Evolutionary conservation across 2,329 filamentous ascomycete genomes (phyloP).

Genomic region (Fusarium beomiforme): DNA sequence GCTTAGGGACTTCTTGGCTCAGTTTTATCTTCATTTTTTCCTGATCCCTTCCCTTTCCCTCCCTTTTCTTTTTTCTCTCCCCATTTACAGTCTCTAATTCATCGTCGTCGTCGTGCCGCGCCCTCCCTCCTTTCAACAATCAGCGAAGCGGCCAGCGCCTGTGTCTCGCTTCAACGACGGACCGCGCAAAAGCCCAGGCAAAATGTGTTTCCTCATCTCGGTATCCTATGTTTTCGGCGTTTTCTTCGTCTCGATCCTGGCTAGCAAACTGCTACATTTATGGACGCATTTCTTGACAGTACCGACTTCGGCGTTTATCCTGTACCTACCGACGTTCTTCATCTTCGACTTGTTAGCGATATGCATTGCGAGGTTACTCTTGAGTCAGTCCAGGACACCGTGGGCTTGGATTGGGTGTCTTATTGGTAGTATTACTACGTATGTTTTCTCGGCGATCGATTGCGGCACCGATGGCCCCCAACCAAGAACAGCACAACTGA

Average conservation of each 20-base stretch:
- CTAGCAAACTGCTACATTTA: slow-evolving; percentile 45
- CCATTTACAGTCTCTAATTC: neutral
- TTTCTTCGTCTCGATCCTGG: slow-evolving; percentile 44
- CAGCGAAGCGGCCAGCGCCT: slow-evolving; percentile 11
- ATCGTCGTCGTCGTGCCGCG: neutral
- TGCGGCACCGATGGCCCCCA: neutral
- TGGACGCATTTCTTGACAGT: slow-evolving; percentile 42
- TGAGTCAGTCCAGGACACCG: slow-evolving; percentile 36
- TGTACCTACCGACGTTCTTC: slow-evolving; percentile 47
- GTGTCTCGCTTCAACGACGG: slow-evolving; percentile 6
- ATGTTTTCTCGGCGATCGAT: slow-evolving; percentile 19
- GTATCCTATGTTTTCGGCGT: slow-evolving; percentile 44
- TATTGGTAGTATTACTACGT: slow-evolving; percentile 41
- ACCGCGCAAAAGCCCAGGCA: slow-evolving; percentile 12
- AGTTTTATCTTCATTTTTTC: slow-evolving; percentile 2
- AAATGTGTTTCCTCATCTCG: slow-evolving; percentile 36
- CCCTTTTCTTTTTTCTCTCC: neutral
- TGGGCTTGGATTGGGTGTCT: slow-evolving; percentile 34
- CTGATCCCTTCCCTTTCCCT: neutral
- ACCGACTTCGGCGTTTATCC: slow-evolving; percentile 42
- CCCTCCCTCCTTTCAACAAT: slow-evolving; percentile 12
- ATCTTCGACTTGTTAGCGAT: slow-evolving; percentile 43
- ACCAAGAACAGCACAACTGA: slow-evolving; percentile 8
- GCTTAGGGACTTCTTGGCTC: neutral
- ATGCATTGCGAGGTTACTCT: slow-evolving; percentile 38